These are phyloP conservation scores for Orbilia brochopaga DNA, from an alignment of 2,329 filamentous ascomycete genomes.

Conservation along the genomic window DNA sequence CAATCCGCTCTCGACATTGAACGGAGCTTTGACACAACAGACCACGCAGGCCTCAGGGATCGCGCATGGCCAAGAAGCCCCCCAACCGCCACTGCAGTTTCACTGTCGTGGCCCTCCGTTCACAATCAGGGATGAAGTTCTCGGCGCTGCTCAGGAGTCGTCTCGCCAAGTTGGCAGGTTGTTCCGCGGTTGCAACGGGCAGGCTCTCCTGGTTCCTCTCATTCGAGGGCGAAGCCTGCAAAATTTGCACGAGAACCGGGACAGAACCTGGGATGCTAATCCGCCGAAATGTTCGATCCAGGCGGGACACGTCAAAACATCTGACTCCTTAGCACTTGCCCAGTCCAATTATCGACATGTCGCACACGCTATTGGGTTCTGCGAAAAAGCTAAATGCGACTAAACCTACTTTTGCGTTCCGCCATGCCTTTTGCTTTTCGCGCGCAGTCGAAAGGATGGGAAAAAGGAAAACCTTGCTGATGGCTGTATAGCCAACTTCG, in stretches of 20 bases:
- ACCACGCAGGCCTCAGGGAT: constrained; percentile 2
- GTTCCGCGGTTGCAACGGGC: no score
- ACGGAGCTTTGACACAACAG: neutral
- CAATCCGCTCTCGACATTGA: neutral
- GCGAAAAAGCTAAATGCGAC: neutral
- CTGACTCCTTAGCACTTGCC: no score
- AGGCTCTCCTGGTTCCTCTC: no score
- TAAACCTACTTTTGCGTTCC: neutral
- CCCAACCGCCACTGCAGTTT: neutral
- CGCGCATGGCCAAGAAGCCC: constrained; percentile 3
- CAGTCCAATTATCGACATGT: no score
- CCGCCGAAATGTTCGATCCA: neutral
- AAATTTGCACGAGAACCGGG: no score
- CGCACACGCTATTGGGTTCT: neutral
- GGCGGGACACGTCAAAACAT: neutral
- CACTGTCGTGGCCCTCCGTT: neutral
- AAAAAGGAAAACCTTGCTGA: constrained; percentile 1
- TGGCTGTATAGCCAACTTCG: no score
- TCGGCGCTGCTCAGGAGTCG: neutral
- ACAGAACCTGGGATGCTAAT: no score
- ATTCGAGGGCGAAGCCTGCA: no score
- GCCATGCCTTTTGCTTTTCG: neutral
- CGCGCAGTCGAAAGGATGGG: neutral
- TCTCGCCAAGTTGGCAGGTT: neutral
- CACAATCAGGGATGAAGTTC: neutral